Percentiles rank a stretch among this genome's conserved stretches.
phyloP scores from a whole-genome alignment of 192 early-diverging fungal genomes.

The Linnemannia zychae region DNA sequence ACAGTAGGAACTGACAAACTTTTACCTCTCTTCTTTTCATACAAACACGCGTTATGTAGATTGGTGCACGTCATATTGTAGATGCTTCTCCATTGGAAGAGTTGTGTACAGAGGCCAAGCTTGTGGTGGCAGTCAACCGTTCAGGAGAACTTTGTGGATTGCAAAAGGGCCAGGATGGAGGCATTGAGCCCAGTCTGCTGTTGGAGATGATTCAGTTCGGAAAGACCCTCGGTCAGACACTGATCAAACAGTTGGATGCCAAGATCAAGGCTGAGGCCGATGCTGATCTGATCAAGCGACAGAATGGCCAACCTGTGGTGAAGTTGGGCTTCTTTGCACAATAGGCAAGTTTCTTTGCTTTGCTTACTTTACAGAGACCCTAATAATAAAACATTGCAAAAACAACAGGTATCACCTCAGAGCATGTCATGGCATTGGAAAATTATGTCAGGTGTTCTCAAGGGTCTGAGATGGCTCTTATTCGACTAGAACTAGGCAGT shows the following conservation, averaged over 20 bases:
- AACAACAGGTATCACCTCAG: not conserved
- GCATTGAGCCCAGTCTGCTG: constrained; percentile 82
- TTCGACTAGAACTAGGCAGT: not conserved
- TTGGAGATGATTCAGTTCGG: constrained; percentile 82
- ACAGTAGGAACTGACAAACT: not conserved
- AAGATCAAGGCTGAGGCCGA: constrained; percentile 63
- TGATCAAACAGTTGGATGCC: constrained; percentile 64
- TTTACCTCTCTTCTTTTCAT: not conserved
- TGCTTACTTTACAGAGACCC: not conserved
- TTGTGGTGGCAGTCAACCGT: constrained; percentile 87
- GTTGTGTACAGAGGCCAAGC: constrained; percentile 81
- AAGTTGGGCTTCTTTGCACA: constrained; percentile 73
- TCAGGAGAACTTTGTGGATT: constrained; percentile 86
- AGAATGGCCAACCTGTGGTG: constrained; percentile 56
- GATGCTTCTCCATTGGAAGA: constrained; percentile 95
- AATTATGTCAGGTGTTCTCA: not conserved
- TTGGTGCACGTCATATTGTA: constrained; percentile 85
- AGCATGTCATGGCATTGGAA: not conserved
- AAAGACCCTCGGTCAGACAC: constrained; percentile 59
- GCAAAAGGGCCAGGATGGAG: constrained; percentile 85
- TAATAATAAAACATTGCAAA: constrained; percentile 6
- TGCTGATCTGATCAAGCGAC: constrained; percentile 58
- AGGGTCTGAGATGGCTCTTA: not conserved
- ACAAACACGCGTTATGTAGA: constrained; percentile 68
- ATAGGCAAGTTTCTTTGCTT: constrained; percentile 10